Evolutionary conservation across 352 stramenopile genomes (phyloP), one percentile per base, ranked within the genome.

Genomic region (Phytophthora ohioensis): DNA sequence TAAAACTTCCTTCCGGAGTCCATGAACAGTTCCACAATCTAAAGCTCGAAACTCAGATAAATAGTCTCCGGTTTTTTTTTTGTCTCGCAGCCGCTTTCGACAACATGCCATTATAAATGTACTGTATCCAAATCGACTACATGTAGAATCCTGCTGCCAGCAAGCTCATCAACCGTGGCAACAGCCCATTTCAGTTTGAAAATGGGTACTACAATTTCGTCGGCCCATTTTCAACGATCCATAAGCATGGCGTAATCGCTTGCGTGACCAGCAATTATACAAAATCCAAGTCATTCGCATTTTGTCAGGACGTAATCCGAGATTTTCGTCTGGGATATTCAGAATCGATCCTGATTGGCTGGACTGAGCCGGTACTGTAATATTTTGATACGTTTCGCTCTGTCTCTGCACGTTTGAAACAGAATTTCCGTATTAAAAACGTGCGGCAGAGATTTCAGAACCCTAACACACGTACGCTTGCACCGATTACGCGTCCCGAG

Each of bases 261-360:
- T 46, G 21, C 21, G 21, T 27, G 21, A 27, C 21, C 21, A 1
- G 21, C 21, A 5, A 15, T 6, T 7, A 10, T 46, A 46, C 41
- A 46, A 46, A 46, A 12, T 27, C 15, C 41, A 46, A 46, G 41
- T 46, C 13, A 46, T 27, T 9, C 21, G 21, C 21, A 27, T 27
- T 27, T 27, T 5, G 7, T 58, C 9, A 21, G 15, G 43, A 48
- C 63, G 54, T 64, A 70, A 64, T 70, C 63, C 5, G 8, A 12
- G 27, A 52, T 42, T 57, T 42, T 55, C 46, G 31, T 52, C 5
- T 32, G 10, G 39, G 12, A 6, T 17, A 17, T 70, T 70, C 63
- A 38, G 64, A 67, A 71, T 51, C 38, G 11, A 41, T 30, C 42
- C 17, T 67, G 48, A 67, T 72, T 72, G 64, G 64, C 38, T 57